These are phyloP conservation scores for Datura wrightii DNA, from an alignment of 257 asterid species.

Conservation along the genomic window DNA sequence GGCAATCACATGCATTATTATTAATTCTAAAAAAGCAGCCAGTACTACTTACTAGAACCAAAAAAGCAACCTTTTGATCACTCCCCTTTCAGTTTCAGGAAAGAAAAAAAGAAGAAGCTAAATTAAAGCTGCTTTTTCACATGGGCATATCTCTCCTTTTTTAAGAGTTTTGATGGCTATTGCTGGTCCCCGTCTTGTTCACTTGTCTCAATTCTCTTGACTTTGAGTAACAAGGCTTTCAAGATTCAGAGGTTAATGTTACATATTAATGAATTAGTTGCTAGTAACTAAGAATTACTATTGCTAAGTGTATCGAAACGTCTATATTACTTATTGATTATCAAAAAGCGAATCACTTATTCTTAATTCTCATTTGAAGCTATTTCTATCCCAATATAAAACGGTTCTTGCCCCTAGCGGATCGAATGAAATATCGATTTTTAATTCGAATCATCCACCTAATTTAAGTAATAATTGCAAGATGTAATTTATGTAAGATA, in stretches of 20 bases:
- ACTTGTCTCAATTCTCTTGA: background rate
- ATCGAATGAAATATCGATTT: background rate
- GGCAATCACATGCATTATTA: constrained; percentile 30
- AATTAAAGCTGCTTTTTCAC: constrained; percentile 55
- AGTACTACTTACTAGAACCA: no score
- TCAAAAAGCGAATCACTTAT: background rate
- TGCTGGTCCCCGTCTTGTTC: constrained; percentile 32
- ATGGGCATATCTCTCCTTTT: constrained; percentile 39
- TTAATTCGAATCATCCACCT: background rate
- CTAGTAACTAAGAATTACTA: background rate
- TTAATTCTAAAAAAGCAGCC: no score
- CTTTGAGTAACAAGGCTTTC: background rate
- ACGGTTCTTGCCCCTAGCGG: no score
- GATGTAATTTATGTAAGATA: background rate
- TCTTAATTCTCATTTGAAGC: background rate
- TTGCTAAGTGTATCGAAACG: background rate
- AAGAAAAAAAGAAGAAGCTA: background rate
- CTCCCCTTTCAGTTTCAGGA: background rate
- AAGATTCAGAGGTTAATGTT: background rate
- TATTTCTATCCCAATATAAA: background rate
- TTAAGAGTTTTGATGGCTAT: constrained; percentile 6
- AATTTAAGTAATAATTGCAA: background rate
- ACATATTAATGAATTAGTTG: background rate
- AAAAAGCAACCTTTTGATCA: background rate
- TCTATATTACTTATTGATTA: background rate